These are phyloP conservation scores for Scenedesmus sp. DNA, from an alignment of 163 green algal genomes.

Conservation along the genomic window DNA sequence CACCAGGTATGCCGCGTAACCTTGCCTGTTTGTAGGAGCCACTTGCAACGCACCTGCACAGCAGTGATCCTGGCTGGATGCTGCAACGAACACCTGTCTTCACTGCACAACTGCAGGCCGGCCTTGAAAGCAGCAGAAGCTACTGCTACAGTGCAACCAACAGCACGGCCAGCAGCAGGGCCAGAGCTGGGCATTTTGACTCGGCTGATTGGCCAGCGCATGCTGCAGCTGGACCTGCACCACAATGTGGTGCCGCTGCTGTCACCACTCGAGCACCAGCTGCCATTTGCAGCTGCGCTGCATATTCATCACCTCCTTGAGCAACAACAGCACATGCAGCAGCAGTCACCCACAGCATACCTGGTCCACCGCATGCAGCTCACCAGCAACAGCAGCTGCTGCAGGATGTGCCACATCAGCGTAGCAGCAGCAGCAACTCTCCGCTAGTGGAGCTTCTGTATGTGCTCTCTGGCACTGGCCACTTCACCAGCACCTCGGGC, in stretches of 20 bases:
- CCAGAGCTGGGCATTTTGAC: constrained; percentile 8
- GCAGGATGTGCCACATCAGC: not conserved
- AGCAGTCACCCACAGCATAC: not conserved
- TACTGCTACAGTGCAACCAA: not conserved
- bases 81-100: too few relatives aligned
- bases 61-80: not conserved
- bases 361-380: not conserved
- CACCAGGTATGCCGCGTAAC: not conserved
- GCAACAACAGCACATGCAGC: not conserved
- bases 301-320: not conserved
- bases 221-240: not conserved
- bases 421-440: not conserved
- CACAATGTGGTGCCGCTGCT: constrained; percentile 47
- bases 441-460: constrained; percentile 43
- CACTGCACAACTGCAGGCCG: not conserved
- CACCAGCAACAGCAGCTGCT: not conserved
- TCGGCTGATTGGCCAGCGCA: constrained; percentile 14
- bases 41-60: not conserved
- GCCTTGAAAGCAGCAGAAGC: not conserved
- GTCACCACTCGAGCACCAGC: not conserved
- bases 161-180: not conserved
- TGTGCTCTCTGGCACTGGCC: constrained; percentile 31
- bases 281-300: constrained; percentile 53
- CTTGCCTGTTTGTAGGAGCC: not conserved
- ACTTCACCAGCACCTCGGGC: not conserved